phyloP scores from a whole-genome alignment of 1,139 yeast genomes.

The Zygotorulaspora mrakii region DNA sequence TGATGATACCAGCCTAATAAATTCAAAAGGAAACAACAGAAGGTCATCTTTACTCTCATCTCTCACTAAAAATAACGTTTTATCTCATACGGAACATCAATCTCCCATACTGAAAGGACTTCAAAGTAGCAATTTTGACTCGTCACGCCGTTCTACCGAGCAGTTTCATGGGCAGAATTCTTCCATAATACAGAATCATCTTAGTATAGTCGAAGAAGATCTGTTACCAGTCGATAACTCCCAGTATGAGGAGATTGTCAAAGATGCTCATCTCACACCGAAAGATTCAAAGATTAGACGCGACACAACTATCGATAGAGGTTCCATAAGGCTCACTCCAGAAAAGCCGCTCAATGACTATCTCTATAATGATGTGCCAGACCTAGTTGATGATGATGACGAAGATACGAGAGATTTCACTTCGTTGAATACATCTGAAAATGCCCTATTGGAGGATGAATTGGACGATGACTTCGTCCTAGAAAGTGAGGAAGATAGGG shows the following conservation, averaged over 20 bases:
- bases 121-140: conserved; percentile 3
- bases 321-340: conserved; percentile 24
- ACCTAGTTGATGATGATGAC: conserved; percentile 34
- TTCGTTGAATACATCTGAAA: conserved; percentile 33
- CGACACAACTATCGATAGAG: conserved; percentile 9
- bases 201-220: conserved; percentile 8
- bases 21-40: conserved; percentile 19
- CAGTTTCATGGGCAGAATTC: conserved; percentile 3
- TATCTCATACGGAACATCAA: not conserved
- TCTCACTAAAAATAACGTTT: conserved; percentile 3
- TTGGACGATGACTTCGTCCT: conserved; percentile 24
- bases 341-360: conserved; percentile 14
- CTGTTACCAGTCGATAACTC: conserved; percentile 5
- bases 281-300: not conserved
- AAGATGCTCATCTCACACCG: too few relatives aligned
- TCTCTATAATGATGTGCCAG: conserved; percentile 28
- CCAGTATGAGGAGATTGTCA: not conserved
- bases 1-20: conserved; percentile 31
- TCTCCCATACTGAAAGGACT: not conserved
- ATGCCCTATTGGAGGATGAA: conserved; percentile 33
- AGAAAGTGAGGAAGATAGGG: conserved; percentile 28
- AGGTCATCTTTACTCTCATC: conserved; percentile 26
- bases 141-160: conserved; percentile 5
- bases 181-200: not conserved
- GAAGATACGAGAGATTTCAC: conserved; percentile 31